phyloP scores from a whole-genome alignment of 2,329 filamentous ascomycete genomes.

The Alternaria postmessia region DNA sequence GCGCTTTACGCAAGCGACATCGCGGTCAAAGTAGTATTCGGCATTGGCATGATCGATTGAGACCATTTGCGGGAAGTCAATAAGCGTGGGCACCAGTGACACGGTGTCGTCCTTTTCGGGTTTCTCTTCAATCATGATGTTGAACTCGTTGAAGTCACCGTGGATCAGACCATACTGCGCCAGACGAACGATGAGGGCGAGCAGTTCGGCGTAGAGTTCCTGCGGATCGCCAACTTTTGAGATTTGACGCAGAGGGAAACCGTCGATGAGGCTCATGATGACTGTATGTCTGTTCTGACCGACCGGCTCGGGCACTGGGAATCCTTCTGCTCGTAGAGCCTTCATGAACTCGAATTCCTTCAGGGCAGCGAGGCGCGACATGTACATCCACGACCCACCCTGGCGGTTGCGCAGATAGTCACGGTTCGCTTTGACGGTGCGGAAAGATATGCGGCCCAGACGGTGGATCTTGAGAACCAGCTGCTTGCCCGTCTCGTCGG shows the following conservation, averaged over 20 bases:
- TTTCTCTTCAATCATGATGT: conserved; percentile 89
- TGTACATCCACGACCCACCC: conserved; percentile 96
- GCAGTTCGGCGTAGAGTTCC: conserved; percentile 87
- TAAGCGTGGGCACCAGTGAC: conserved; percentile 79
- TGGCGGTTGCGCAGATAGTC: conserved; percentile 88
- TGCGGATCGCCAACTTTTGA: conserved; percentile 83
- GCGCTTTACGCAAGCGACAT: conserved; percentile 92
- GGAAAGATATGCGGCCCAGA: conserved; percentile 93
- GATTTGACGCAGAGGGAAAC: conserved; percentile 90
- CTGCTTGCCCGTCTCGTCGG: conserved; percentile 78
- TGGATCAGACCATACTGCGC: conserved; percentile 91
- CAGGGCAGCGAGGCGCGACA: conserved; percentile 88
- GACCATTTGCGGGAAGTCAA: conserved; percentile 98
- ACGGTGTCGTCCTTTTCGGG: conserved; percentile 49
- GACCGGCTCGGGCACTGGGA: conserved; percentile 87
- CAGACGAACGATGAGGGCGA: conserved; percentile 82
- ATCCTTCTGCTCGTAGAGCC: conserved; percentile 81
- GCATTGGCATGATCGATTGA: conserved; percentile 94
- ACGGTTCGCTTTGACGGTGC: conserved; percentile 92
- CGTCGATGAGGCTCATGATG: conserved; percentile 93
- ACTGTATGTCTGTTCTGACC: conserved; percentile 94
- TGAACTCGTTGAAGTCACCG: conserved; percentile 99
- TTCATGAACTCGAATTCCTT: conserved; percentile 97
- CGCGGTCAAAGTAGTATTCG: conserved; percentile 96
- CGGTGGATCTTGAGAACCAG: conserved; percentile 94